phyloP scores from a whole-genome alignment of 2,329 filamentous ascomycete genomes.

The Epichloe scottii region DNA sequence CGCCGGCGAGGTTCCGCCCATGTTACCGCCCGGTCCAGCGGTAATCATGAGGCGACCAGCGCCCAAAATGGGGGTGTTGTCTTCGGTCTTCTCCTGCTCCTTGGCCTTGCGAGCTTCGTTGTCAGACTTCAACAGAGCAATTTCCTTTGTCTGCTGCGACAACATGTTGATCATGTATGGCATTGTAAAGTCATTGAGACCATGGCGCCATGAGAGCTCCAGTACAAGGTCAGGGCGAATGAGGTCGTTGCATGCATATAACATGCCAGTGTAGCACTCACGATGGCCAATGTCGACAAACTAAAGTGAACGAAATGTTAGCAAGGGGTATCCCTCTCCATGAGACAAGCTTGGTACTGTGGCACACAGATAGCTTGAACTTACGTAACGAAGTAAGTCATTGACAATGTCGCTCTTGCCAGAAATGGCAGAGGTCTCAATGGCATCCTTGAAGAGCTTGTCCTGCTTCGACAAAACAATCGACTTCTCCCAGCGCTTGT shows the following conservation, averaged over 20 bases:
- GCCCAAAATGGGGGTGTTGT: slow-evolving; percentile 86
- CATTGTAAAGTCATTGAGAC: slow-evolving; percentile 95
- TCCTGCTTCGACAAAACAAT: slow-evolving; percentile 97
- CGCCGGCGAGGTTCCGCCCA: slow-evolving; percentile 42
- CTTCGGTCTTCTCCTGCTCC: slow-evolving; percentile 76
- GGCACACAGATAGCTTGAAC: slow-evolving; percentile 27
- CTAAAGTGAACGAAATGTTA: slow-evolving; percentile 34
- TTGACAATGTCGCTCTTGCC: slow-evolving; percentile 86
- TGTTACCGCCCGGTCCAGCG: slow-evolving; percentile 58
- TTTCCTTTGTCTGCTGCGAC: slow-evolving; percentile 75
- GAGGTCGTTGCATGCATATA: slow-evolving; percentile 96
- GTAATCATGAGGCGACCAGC: slow-evolving; percentile 89
- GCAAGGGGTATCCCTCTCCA: background rate
- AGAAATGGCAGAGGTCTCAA: slow-evolving; percentile 91
- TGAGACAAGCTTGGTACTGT: background rate
- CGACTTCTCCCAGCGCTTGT: slow-evolving; percentile 99
- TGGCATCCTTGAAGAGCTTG: slow-evolving; percentile 98
- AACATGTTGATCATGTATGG: slow-evolving; percentile 99
- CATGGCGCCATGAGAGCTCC: slow-evolving; percentile 94
- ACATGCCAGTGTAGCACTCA: slow-evolving; percentile 99
- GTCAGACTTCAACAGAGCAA: slow-evolving; percentile 78
- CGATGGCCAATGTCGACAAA: slow-evolving; percentile 98
- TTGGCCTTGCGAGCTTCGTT: slow-evolving; percentile 85
- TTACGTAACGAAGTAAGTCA: slow-evolving; percentile 90
- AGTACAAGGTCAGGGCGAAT: slow-evolving; percentile 86